Percentiles rank a stretch among this genome's conserved stretches.
phyloP scores from a whole-genome alignment of 371 early-diverging fungal genomes.

The Apophysomyces variabilis region DNA sequence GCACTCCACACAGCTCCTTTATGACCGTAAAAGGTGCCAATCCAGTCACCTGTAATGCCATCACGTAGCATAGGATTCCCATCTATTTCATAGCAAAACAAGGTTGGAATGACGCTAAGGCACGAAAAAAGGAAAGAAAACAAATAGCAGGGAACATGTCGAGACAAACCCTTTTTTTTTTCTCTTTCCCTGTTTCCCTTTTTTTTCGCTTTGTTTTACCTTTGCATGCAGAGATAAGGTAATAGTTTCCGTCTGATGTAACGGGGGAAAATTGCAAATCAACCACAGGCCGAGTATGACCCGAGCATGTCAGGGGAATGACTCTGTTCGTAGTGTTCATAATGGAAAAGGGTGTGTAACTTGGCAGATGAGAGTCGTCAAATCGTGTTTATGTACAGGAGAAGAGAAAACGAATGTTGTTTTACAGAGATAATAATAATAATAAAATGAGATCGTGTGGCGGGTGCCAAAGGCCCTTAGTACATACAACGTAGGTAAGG shows the following conservation, averaged over 20 bases:
- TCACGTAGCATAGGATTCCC: constrained; percentile 86
- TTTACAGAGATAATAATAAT: not conserved
- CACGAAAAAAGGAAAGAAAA: too few species aligned
- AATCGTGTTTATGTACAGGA: constrained; percentile 4
- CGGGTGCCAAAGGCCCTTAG: not conserved
- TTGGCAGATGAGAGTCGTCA: too few species aligned
- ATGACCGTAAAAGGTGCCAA: constrained; percentile 87
- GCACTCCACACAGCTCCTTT: constrained; percentile 93
- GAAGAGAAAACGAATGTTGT: not conserved
- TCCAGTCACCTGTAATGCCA: constrained; percentile 90
- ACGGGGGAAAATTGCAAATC: constrained; percentile 81
- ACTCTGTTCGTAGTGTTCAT: constrained; percentile 21
- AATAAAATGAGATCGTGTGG: not conserved
- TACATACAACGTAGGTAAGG: not conserved
- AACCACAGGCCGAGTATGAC: constrained; percentile 89
- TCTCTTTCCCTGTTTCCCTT: too few species aligned
- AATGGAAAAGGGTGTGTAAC: not conserved
- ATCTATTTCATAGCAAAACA: constrained; percentile 50
- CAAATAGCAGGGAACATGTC: too few species aligned
- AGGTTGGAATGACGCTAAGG: too few species aligned
- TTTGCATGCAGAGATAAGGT: constrained; percentile 89
- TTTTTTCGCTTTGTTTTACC: constrained; percentile 46
- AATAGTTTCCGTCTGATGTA: constrained; percentile 69
- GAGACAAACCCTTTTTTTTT: too few species aligned
- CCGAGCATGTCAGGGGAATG: constrained; percentile 85